Evolutionary conservation across 495 filamentous ascomycete genomes (phyloP), one percentile per base, ranked within the genome.

Genomic region (Aspergillus indologenus): DNA sequence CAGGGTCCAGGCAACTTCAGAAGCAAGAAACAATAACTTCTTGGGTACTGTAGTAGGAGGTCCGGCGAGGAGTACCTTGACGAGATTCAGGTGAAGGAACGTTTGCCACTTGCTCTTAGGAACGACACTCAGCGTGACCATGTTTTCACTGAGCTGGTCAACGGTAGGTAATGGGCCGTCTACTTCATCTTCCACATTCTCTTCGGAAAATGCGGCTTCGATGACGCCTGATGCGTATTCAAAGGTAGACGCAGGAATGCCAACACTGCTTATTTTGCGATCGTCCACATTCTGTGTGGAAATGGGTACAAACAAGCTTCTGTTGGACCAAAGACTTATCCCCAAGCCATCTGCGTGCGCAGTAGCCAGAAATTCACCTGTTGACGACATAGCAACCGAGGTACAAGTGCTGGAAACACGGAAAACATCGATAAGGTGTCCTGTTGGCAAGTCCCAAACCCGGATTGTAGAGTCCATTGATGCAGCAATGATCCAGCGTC

Each of bases 361-460:
- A 14, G 91, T 95, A 26, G 94, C 94, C 5, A 99, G 81, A 62
- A 89, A 99, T 65, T 99, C 94, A 0, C 92, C 92, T 1, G 90
- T 96, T 2, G 81, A 81, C 0, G 94, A 93, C 76, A 96, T 95
- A 15, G 92, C 86, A 22, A 99, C 76, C 5, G 90, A 84, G 3
- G 87, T 92, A 68, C 91, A 94, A 22, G 86, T 85, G 45, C 78
- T 88, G 23, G 83, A 83, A 6, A 92, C 79, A 49, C 85, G 83
- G 70, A 98, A 87, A 5, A 89, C 88, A 68, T 98, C 94, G 64
- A 98, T 92, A 14, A 98, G 80, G 75, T 98, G 94, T 4, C 91
- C 90, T 0, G 94, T 98, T 12, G 94, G 92, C 23, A 99, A 75
- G 74, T 99, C 94, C 93, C 94, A 99, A 2, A 97, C 83, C 49